Conservation (phyloP, 257 asterid genomes). For the Vinca minor region DNA sequence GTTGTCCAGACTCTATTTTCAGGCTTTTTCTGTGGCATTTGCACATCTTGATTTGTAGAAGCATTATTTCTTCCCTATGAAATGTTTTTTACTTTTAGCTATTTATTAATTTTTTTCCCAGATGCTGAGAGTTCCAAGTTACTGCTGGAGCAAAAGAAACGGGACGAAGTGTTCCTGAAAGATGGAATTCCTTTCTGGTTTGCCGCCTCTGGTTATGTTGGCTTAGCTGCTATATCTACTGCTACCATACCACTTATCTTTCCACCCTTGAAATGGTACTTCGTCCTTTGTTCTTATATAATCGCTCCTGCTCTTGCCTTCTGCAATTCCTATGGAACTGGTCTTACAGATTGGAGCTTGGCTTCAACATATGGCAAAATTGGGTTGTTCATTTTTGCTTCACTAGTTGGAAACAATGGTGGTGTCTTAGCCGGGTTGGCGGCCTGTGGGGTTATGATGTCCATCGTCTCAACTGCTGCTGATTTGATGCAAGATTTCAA, state of each 20-base stretch:
- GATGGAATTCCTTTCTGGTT: conserved; percentile 77
- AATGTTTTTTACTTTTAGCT: not conserved
- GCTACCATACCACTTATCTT: conserved; percentile 68
- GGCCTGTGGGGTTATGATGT: conserved; percentile 96
- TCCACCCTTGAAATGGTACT: conserved; percentile 89
- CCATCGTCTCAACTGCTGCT: conserved; percentile 92
- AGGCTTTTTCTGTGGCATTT: not conserved
- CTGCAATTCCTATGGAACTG: conserved; percentile 92
- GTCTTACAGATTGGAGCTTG: conserved; percentile 91
- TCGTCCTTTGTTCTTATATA: conserved; percentile 79
- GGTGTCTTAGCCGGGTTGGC: conserved; percentile 89
- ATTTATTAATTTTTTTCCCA: conserved; percentile 15
- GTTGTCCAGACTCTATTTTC: not conserved
- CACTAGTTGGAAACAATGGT: conserved; percentile 70
- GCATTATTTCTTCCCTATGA: not conserved
- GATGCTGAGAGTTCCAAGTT: conserved; percentile 46
- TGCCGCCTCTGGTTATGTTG: conserved; percentile 83
- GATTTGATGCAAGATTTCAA: conserved; percentile 94
- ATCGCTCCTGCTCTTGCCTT: conserved; percentile 96
- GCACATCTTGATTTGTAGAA: not conserved
- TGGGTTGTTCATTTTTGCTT: conserved; percentile 82
- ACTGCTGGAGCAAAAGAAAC: conserved; percentile 50
- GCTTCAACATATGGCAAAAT: conserved; percentile 88
- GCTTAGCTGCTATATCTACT: conserved; percentile 78
- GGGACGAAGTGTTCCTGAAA: conserved; percentile 60